These are phyloP conservation scores for Babesia sp. DNA, from an alignment of 169 alveolate species.

Conservation along the genomic window DNA sequence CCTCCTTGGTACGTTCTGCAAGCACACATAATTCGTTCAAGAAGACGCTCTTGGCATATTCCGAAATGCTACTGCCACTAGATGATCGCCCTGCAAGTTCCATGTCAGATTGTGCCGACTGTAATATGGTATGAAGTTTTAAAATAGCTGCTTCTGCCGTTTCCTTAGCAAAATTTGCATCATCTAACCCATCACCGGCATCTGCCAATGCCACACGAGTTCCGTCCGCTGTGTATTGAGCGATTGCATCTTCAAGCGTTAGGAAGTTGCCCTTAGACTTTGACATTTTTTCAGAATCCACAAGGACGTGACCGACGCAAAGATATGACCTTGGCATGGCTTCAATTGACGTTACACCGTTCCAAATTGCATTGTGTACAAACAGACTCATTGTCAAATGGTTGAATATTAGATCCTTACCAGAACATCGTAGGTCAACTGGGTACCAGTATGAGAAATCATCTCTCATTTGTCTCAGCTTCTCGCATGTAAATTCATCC, in stretches of 20 bases:
- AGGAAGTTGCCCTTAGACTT: constrained; percentile 96
- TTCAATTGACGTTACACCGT: constrained; percentile 48
- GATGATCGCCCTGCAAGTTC: constrained; percentile 38
- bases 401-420: constrained; percentile 97
- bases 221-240: constrained; percentile 95
- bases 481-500: constrained; percentile 68
- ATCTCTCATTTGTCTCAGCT: constrained; percentile 82
- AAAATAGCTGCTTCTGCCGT: constrained; percentile 84
- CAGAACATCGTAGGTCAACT: constrained; percentile 86
- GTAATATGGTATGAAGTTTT: constrained; percentile 75
- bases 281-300: constrained; percentile 96
- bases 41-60: constrained; percentile 75
- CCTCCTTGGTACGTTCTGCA: constrained; percentile 73
- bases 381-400: constrained; percentile 98
- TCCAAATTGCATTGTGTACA: constrained; percentile 99
- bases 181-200: constrained; percentile 97
- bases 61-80: constrained; percentile 50
- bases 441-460: constrained; percentile 95
- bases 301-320: constrained; percentile 96
- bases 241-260: constrained; percentile 90
- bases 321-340: constrained; percentile 91
- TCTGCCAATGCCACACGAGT: constrained; percentile 97
- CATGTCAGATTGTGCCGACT: constrained; percentile 70
- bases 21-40: constrained; percentile 81
- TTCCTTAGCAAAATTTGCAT: constrained; percentile 91